A percentile compares a stretch with the other conserved stretches of the same genome.
Evolutionary conservation across 805 yeast species (phyloP).

Genomic region (Ogataea kodamae): DNA sequence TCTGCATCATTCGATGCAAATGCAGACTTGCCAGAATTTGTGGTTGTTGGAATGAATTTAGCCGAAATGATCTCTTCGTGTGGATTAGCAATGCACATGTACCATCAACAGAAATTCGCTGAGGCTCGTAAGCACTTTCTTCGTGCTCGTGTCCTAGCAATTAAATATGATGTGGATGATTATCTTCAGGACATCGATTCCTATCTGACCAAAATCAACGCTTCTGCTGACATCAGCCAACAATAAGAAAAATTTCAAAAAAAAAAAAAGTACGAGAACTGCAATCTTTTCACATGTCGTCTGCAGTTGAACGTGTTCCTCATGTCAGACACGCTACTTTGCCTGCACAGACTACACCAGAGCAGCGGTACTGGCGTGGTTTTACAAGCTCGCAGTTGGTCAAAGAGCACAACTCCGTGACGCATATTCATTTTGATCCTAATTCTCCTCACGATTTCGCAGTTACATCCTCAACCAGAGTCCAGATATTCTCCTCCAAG

Average conservation of each 20-base stretch:
- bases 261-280: slow-evolving; percentile 3
- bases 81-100: slow-evolving; percentile 17
- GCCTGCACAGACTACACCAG: slow-evolving; percentile 85
- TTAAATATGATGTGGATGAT: slow-evolving; percentile 17
- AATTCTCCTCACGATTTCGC: slow-evolving; percentile 87
- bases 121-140: slow-evolving; percentile 16
- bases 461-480: slow-evolving; percentile 84
- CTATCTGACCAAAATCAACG: slow-evolving; percentile 6
- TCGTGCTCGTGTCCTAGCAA: slow-evolving; percentile 18
- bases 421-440: slow-evolving; percentile 86
- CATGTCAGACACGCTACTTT: slow-evolving; percentile 69
- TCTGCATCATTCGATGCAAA: slow-evolving; percentile 12
- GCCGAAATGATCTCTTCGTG: slow-evolving; percentile 20
- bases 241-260: slow-evolving; percentile 7
- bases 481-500: slow-evolving; percentile 90
- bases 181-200: slow-evolving; percentile 18
- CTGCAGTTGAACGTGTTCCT: slow-evolving; percentile 60
- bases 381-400: slow-evolving; percentile 81
- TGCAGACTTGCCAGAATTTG: slow-evolving; percentile 14
- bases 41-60: slow-evolving; percentile 14
- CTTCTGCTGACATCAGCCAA: slow-evolving; percentile 2
- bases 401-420: slow-evolving; percentile 89
- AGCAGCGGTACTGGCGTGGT: slow-evolving; percentile 91
- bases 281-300: slow-evolving; percentile 60
- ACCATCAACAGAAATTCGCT: slow-evolving; percentile 9